Percentiles rank a stretch among this genome's conserved stretches.
These are phyloP conservation scores for Tephrocybe sp. DNA, from an alignment of 768 basidiomycete genomes.

Conservation along the genomic window DNA sequence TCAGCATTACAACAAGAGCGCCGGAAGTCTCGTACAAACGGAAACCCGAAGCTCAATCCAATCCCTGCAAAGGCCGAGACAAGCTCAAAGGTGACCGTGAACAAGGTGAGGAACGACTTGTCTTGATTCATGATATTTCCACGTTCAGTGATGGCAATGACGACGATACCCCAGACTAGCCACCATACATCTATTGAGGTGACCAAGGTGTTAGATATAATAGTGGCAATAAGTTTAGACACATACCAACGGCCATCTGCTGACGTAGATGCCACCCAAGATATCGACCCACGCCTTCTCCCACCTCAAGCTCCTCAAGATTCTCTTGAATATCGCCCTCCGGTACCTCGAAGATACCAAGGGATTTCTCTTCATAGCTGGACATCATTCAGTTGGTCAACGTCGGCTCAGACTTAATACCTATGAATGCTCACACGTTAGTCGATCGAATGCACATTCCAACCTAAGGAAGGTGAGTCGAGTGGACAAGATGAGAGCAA, in stretches of 20 bases:
- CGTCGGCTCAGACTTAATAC: background rate
- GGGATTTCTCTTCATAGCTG: conserved; percentile 69
- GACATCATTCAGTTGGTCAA: background rate
- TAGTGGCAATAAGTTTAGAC: background rate
- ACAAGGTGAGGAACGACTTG: conserved; percentile 65
- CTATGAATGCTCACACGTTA: conserved; percentile 45
- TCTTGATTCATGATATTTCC: conserved; percentile 52
- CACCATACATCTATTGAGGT: conserved; percentile 69
- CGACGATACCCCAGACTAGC: conserved; percentile 72
- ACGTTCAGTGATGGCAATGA: conserved; percentile 71
- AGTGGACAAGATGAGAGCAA: background rate
- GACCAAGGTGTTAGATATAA: background rate
- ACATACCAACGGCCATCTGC: conserved; percentile 59
- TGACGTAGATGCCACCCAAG: conserved; percentile 59
- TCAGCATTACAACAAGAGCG: background rate
- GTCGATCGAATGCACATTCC: conserved; percentile 66
- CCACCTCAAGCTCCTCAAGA: conserved; percentile 32
- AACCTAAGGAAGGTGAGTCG: conserved; percentile 31
- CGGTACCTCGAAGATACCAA: conserved; percentile 63
- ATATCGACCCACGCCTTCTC: conserved; percentile 46
- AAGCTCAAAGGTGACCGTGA: conserved; percentile 59
- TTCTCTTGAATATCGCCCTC: conserved; percentile 43
- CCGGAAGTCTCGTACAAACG: conserved; percentile 30
- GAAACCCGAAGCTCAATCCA: conserved; percentile 67
- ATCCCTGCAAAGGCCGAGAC: conserved; percentile 71